A percentile compares a stretch with the other conserved stretches of the same genome.
Evolutionary conservation across 2,329 filamentous ascomycete genomes (phyloP).

Genomic region (Lomentospora prolificans): DNA sequence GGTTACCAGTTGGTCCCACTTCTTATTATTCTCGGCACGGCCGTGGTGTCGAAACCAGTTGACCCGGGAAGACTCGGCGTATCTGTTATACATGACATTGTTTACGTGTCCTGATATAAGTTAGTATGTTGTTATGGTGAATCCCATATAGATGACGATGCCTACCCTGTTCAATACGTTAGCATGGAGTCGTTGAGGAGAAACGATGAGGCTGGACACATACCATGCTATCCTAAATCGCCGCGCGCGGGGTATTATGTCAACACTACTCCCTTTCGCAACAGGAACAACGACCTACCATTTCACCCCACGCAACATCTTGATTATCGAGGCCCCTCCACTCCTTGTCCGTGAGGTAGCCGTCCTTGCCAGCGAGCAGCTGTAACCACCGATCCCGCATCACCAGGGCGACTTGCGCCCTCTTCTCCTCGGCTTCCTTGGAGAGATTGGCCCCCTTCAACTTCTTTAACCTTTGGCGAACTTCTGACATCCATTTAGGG

Average conservation of each 20-base stretch:
- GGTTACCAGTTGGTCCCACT: slow-evolving; percentile 62
- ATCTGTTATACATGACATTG: slow-evolving; percentile 74
- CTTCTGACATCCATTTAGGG: slow-evolving; percentile 19
- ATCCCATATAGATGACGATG: background rate
- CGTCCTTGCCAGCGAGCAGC: slow-evolving; percentile 63
- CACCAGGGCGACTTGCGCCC: background rate
- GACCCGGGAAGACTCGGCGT: slow-evolving; percentile 71
- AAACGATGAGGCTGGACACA: background rate
- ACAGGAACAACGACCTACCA: slow-evolving; percentile 44
- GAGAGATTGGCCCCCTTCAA: slow-evolving; percentile 1
- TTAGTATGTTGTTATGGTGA: background rate
- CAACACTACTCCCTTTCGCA: background rate
- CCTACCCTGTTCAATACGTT: background rate
- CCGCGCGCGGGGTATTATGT: background rate
- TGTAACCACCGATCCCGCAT: slow-evolving; percentile 53
- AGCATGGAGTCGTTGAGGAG: background rate
- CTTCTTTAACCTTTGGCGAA: slow-evolving; percentile 15
- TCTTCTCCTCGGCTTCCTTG: background rate
- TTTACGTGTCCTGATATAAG: slow-evolving; percentile 56
- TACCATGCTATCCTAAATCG: slow-evolving; percentile 6
- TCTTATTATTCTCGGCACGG: slow-evolving; percentile 42
- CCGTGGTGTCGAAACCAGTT: slow-evolving; percentile 70
- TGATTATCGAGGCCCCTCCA: slow-evolving; percentile 55
- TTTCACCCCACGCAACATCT: slow-evolving; percentile 74
- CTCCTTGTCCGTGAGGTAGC: slow-evolving; percentile 54